phyloP scores from a whole-genome alignment of 2,329 filamentous ascomycete genomes.

The Colletotrichum aenigma region DNA sequence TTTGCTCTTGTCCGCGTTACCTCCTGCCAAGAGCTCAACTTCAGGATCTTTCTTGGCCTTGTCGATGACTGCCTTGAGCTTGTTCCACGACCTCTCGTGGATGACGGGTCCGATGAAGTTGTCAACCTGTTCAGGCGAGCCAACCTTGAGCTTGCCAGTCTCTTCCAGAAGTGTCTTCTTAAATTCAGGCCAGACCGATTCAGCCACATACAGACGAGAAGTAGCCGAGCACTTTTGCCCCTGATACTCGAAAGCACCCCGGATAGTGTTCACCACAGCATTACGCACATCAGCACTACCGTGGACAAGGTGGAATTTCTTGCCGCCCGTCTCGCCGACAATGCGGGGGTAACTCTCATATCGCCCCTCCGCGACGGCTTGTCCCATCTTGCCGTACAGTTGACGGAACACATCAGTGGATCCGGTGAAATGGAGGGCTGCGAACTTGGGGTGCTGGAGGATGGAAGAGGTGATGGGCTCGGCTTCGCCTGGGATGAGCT shows the following conservation, averaged over 20 bases:
- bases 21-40: conserved; percentile 76
- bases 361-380: conserved; percentile 79
- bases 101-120: conserved; percentile 92
- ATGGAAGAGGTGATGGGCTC: conserved; percentile 81
- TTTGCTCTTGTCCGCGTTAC: conserved; percentile 75
- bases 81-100: conserved; percentile 80
- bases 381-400: conserved; percentile 85
- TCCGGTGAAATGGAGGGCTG: conserved; percentile 93
- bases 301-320: conserved; percentile 91
- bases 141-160: conserved; percentile 72
- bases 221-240: conserved; percentile 91
- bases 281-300: conserved; percentile 77
- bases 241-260: conserved; percentile 88
- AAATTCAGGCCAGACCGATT: conserved; percentile 76
- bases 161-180: conserved; percentile 69
- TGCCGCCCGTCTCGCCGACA: conserved; percentile 89
- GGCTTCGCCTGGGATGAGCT: conserved; percentile 90
- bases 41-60: conserved; percentile 75
- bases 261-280: conserved; percentile 80
- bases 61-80: conserved; percentile 77
- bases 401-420: conserved; percentile 90
- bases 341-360: conserved; percentile 88
- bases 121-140: conserved; percentile 68
- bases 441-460: conserved; percentile 79
- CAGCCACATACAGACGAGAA: conserved; percentile 78